phyloP scores from a whole-genome alignment of 1,139 yeast genomes.

The Pichia sp. region DNA sequence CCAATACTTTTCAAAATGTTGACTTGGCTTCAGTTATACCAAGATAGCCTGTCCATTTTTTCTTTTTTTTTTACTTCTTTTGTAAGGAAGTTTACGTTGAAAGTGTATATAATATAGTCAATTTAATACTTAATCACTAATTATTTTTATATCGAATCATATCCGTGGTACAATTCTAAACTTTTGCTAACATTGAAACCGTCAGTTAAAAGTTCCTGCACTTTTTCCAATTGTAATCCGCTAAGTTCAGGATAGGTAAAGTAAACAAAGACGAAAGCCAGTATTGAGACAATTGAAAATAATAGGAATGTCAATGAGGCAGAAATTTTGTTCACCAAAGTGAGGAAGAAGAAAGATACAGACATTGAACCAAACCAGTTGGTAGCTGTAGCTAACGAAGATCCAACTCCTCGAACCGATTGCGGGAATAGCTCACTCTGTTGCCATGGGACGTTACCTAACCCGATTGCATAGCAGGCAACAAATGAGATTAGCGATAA shows the following conservation, averaged over 20 bases:
- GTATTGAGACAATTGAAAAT: slow-evolving; percentile 42
- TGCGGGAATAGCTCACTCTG: slow-evolving; percentile 55
- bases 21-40: neutral
- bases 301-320: slow-evolving; percentile 51
- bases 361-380: slow-evolving; percentile 55
- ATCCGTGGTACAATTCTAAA: slow-evolving; percentile 29
- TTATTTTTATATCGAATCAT: neutral
- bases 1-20: neutral
- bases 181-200: slow-evolving; percentile 47
- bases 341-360: slow-evolving; percentile 46
- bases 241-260: slow-evolving; percentile 50
- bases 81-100: too few species aligned
- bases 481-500: slow-evolving; percentile 44
- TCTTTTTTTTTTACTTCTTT: too few species aligned
- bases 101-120: neutral
- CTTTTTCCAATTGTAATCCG: slow-evolving; percentile 50
- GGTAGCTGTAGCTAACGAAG: slow-evolving; percentile 49
- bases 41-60: neutral
- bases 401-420: slow-evolving; percentile 48
- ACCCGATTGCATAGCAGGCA: slow-evolving; percentile 50
- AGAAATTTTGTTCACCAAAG: slow-evolving; percentile 46
- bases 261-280: slow-evolving; percentile 41
- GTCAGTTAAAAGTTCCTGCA: slow-evolving; percentile 39
- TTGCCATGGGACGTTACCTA: slow-evolving; percentile 58
- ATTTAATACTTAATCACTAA: neutral